Conservation (phyloP, 192 early-diverging fungal genomes). For the Allomyces javanicus region DNA sequence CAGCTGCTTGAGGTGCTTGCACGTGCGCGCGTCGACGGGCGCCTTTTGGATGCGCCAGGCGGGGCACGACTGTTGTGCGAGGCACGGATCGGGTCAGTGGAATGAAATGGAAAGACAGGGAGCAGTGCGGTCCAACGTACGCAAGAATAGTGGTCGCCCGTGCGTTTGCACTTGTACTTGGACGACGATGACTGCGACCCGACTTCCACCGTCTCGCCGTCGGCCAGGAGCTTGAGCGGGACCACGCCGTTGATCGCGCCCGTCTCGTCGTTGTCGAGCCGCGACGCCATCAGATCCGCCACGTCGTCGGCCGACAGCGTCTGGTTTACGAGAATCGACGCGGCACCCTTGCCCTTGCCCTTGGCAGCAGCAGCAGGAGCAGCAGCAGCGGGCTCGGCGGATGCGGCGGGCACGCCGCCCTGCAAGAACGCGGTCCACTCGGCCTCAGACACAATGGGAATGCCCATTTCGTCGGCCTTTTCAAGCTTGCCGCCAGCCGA, state of each 20-base stretch:
- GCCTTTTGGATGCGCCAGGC: conserved; percentile 17
- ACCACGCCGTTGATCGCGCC: conserved; percentile 9
- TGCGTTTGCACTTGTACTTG: conserved; percentile 20
- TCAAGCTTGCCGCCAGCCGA: too few species aligned
- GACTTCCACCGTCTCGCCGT: conserved; percentile 13
- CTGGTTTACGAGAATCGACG: background rate
- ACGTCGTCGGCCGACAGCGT: conserved; percentile 2
- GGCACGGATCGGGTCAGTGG: background rate
- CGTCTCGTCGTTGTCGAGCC: background rate
- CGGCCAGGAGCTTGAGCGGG: conserved; percentile 11
- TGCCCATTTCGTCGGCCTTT: too few species aligned
- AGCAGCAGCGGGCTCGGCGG: too few species aligned
- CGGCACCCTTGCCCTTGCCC: background rate
- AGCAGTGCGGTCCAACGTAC: background rate
- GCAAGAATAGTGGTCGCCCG: conserved; percentile 21
- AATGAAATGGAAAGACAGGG: background rate
- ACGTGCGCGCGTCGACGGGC: conserved; percentile 17
- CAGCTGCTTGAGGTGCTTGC: conserved; percentile 21
- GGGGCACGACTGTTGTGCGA: conserved; percentile 4
- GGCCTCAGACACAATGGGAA: too few species aligned
- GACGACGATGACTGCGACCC: conserved; percentile 2
- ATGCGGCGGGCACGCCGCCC: too few species aligned
- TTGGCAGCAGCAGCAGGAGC: too few species aligned
- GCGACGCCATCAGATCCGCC: background rate
- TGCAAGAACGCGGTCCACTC: too few species aligned